Base-by-base conservation (phyloP, 179 eudicot genomes). In the Beta lomatogona region DNA sequence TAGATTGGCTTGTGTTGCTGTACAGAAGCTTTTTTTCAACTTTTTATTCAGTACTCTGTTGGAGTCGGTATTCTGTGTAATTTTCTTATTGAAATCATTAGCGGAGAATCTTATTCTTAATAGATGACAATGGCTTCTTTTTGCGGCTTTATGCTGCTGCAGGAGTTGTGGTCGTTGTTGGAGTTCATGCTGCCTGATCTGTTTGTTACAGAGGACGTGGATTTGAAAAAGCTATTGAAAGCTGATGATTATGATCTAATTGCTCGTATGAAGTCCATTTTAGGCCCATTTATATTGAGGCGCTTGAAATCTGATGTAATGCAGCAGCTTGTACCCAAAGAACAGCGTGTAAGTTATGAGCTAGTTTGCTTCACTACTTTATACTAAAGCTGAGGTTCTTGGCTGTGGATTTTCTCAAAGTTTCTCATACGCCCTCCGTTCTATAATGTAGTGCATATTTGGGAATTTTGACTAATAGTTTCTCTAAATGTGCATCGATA, bases 131-230 rank as follows among this genome's bases (percentile, higher is more conserved):
- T 57, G 61, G 36, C 73, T 71, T 68, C 61, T 41, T 65, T 73
- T 52, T 72, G 21, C 60, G 54, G 76, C 75, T 77, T 72, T 53
- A 16, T 73, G 46, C 65, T 72, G 55, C 83, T 90, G 89, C 95
- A 96, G 99, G 99, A 96, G 81, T 89, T 96, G 71, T 96, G 99
- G 99, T 96, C 99, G 45, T 63, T 96, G 89, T 86, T 96, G 96
- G 99, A 94, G 92, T 92, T 96, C 83, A 92, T 96, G 93, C 89
- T 96, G 90, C 98, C 99, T 79, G 97, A 92, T 89, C 83, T 96
- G 50, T 96, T 96, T 91, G 93, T 86, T 78, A 91, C 99, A 45
- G 98, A 94, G 84, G 90, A 94, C 85, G 90, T 91, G 44, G 99
- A 96, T 90, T 85, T 96, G 86, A 96, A 93, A 91, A 94, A 89